Evolutionary conservation across 306 rosid genomes (phyloP).

Genomic region (Vachellia pachyceras): DNA sequence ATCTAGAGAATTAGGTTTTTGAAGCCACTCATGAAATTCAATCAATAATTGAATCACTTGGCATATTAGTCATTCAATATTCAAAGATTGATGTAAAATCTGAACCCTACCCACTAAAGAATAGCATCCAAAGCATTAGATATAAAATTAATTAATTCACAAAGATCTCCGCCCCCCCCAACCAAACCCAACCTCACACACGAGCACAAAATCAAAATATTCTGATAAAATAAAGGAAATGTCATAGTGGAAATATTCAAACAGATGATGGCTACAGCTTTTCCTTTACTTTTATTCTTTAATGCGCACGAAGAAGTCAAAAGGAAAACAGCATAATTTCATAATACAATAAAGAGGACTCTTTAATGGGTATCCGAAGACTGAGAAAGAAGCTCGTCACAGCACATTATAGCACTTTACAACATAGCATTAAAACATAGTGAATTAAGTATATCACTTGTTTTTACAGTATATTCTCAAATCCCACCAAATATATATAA

Average conservation of each 20-base stretch:
- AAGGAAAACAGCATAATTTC: conserved; percentile 36
- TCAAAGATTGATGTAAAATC: not conserved
- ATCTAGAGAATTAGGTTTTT: conserved; percentile 2
- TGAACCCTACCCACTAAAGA: conserved; percentile 21
- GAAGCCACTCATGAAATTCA: not conserved
- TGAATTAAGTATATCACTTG: not conserved
- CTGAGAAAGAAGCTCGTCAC: conserved; percentile 36
- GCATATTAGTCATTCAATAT: not conserved
- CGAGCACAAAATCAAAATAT: not conserved
- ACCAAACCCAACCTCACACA: not conserved
- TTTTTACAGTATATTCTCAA: conserved; percentile 39
- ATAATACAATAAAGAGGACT: conserved; percentile 19
- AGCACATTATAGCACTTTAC: conserved; percentile 34
- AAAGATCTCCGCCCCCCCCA: not conserved
- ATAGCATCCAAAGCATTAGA: conserved; percentile 1
- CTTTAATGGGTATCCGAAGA: conserved; percentile 69
- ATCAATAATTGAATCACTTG: not conserved
- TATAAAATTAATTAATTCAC: not conserved
- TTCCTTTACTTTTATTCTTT: conserved; percentile 44
- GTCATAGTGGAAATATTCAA: conserved; percentile 42
- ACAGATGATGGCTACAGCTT: conserved; percentile 30
- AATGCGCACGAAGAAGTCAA: conserved; percentile 49
- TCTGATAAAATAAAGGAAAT: conserved; percentile 6
- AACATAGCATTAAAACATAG: conserved; percentile 41
- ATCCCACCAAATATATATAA: conserved; percentile 47